These are phyloP conservation scores for Isoetes taiwanensis DNA, from an alignment of 75 land plant species.

Conservation along the genomic window DNA sequence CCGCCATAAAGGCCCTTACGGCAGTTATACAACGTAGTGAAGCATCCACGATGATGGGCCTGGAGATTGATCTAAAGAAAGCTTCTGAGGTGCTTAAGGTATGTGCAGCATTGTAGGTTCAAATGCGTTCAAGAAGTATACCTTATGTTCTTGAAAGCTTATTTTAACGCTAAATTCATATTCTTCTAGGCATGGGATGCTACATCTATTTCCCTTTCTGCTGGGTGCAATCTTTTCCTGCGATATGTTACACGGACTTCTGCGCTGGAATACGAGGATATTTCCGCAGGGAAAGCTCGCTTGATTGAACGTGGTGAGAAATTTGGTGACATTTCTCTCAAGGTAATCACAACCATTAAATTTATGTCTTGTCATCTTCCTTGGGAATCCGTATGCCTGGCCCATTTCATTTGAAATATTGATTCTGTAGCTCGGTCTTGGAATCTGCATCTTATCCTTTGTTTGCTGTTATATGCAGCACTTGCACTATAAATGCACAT, in stretches of 20 bases:
- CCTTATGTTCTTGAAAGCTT: no score
- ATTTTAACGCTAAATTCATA: no score
- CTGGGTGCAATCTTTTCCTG: conserved; percentile 94
- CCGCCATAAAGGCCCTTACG: conserved; percentile 82
- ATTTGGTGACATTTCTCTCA: conserved; percentile 88
- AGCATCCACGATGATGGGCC: conserved; percentile 98
- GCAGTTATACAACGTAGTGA: conserved; percentile 61
- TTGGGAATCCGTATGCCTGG: no score
- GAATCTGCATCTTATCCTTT: no score
- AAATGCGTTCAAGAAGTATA: not conserved
- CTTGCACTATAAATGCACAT: no score
- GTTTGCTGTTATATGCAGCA: not conserved
- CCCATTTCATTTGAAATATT: no score
- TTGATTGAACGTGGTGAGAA: conserved; percentile 93
- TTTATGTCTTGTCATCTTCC: no score
- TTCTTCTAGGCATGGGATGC: conserved; percentile 89
- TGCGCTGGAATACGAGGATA: conserved; percentile 91
- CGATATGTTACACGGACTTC: conserved; percentile 93
- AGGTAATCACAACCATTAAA: conserved; percentile 37
- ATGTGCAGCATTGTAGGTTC: not conserved
- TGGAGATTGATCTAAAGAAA: conserved; percentile 77
- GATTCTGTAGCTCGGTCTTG: no score
- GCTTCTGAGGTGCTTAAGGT: conserved; percentile 88
- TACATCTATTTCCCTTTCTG: conserved; percentile 88
- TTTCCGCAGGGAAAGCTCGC: conserved; percentile 72